Evolutionary conservation across 2,329 filamentous ascomycete species (phyloP).

Genomic region (Aaosphaeria arxii): DNA sequence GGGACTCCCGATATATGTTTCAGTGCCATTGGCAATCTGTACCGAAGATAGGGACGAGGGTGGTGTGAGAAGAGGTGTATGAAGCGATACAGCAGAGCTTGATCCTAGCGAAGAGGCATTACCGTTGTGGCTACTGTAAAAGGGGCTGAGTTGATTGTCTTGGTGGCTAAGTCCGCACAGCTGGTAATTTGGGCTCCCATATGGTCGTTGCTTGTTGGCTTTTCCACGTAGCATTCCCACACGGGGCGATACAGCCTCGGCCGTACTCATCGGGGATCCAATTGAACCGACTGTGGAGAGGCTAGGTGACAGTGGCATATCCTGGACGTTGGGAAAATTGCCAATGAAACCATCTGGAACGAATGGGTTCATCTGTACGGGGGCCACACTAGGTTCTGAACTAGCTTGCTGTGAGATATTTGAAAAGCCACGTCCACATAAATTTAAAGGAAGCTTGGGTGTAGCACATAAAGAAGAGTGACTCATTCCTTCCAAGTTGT

Average conservation of each 20-base stretch:
- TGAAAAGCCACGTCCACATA: too few species aligned
- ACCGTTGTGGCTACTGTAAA: too few species aligned
- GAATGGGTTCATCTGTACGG: not conserved
- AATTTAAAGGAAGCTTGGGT: too few species aligned
- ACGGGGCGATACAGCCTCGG: slow-evolving; percentile 17
- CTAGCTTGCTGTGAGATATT: too few species aligned
- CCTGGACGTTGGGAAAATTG: not conserved
- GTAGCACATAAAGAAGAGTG: too few species aligned
- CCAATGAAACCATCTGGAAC: not conserved
- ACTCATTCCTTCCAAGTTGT: not conserved
- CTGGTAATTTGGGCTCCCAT: not conserved
- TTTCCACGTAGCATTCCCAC: slow-evolving; percentile 25
- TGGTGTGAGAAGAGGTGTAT: not conserved
- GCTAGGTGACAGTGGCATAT: not conserved
- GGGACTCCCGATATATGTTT: slow-evolving; percentile 18
- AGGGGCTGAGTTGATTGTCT: too few species aligned
- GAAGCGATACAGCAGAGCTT: not conserved
- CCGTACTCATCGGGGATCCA: slow-evolving; percentile 15
- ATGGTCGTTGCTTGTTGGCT: slow-evolving; percentile 5
- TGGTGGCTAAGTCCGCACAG: not conserved
- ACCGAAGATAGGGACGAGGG: slow-evolving; percentile 10
- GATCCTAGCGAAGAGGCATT: not conserved
- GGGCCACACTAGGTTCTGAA: too few species aligned
- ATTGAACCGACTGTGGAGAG: slow-evolving; percentile 3
- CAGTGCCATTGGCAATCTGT: slow-evolving; percentile 27